Evolutionary conservation across 2,329 filamentous ascomycete species (phyloP).

Genomic region (Sporothrix brasiliensis): DNA sequence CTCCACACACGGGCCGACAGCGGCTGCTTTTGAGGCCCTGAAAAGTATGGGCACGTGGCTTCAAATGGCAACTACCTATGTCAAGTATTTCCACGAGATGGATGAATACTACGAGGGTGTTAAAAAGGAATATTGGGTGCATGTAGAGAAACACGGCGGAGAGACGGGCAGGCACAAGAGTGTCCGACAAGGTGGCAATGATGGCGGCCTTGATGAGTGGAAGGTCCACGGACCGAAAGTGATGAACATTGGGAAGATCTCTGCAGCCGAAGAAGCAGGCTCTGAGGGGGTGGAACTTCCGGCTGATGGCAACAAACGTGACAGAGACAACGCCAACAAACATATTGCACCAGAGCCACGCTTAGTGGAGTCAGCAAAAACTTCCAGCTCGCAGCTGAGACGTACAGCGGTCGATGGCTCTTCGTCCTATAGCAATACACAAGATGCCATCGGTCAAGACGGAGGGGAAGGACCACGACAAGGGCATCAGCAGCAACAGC

Average conservation of each 20-base stretch:
- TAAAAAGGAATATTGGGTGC: constrained; percentile 52
- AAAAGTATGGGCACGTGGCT: constrained; percentile 55
- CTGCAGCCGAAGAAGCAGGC: constrained; percentile 42
- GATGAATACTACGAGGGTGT: constrained; percentile 56
- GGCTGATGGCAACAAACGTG: constrained; percentile 40
- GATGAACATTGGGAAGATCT: constrained; percentile 51
- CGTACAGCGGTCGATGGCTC: background rate
- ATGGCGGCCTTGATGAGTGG: constrained; percentile 61
- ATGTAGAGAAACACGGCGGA: constrained; percentile 35
- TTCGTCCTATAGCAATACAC: background rate
- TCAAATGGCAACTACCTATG: constrained; percentile 61
- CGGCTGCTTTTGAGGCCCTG: constrained; percentile 55
- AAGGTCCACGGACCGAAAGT: constrained; percentile 47
- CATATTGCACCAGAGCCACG: constrained; percentile 14
- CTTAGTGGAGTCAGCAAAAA: background rate
- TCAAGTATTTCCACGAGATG: constrained; percentile 57
- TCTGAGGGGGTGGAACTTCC: constrained; percentile 39
- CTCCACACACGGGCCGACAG: constrained; percentile 49
- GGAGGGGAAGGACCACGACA: constrained; percentile 24
- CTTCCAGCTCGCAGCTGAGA: too few species aligned
- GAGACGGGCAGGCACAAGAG: constrained; percentile 42
- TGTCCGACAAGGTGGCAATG: constrained; percentile 48
- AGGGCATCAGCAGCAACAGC: constrained; percentile 24
- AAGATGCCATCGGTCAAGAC: background rate
- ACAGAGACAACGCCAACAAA: constrained; percentile 43